Conservation (phyloP, 2,329 filamentous ascomycete species). For the Tolypocladium paradoxum region DNA sequence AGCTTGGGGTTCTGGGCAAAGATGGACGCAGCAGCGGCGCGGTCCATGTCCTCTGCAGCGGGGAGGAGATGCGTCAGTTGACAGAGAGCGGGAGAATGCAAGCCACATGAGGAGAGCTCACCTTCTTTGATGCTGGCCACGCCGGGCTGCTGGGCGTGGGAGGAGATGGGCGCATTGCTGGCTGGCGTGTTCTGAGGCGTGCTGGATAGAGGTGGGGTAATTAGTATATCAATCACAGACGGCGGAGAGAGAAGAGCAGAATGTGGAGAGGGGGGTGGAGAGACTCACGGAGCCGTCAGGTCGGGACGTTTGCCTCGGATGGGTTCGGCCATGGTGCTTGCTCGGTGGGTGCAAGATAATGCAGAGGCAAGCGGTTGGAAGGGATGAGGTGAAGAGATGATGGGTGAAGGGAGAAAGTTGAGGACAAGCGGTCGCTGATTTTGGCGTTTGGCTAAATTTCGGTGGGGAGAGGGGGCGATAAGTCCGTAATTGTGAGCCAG, state of each 20-base stretch:
- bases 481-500: neutral
- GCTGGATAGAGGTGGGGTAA: conserved; percentile 48
- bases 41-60: conserved; percentile 74
- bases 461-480: conserved; percentile 20
- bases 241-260: neutral
- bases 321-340: conserved; percentile 47
- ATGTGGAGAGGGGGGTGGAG: neutral
- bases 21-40: conserved; percentile 75
- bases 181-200: conserved; percentile 98
- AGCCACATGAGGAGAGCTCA: conserved; percentile 33
- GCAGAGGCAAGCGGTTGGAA: conserved; percentile 13
- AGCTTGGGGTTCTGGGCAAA: conserved; percentile 94
- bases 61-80: conserved; percentile 9
- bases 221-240: conserved; percentile 17
- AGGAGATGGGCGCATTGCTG: conserved; percentile 92
- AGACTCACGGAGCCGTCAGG: conserved; percentile 46
- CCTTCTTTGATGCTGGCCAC: conserved; percentile 96
- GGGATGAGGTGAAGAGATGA: conserved; percentile 16
- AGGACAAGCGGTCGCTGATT: conserved; percentile 15
- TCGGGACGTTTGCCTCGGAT: conserved; percentile 54
- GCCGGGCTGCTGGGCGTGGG: conserved; percentile 89
- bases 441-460: conserved; percentile 28
- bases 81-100: neutral
- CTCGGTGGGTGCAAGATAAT: conserved; percentile 13
- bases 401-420: conserved; percentile 21